Evolutionary conservation across 2,329 filamentous ascomycete genomes (phyloP), one percentile per base, ranked within the genome.

Genomic region (Grosmannia serpens): DNA sequence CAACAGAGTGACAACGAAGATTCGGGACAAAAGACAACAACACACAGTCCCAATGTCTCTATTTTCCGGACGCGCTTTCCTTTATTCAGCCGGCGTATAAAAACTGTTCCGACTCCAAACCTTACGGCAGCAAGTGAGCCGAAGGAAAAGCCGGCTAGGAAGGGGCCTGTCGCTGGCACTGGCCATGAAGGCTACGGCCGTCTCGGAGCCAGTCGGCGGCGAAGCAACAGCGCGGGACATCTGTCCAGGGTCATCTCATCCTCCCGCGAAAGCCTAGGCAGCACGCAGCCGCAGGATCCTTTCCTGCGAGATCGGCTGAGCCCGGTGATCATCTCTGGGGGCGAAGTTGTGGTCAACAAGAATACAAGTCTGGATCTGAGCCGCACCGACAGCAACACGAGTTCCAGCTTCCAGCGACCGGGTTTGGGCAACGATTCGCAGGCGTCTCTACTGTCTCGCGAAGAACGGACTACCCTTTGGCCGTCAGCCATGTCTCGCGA

Each of bases 141-240:
- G 67, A 77, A 79, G 44, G 83, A 85, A 10, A 84, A 79, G 62
- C 67, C 75, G 9, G 61, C 75, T 27, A 81, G 87, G 31, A 92
- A 90, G 70, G 91, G 92, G 0, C 92, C 92, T 26, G 83, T 81
- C 20, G 92, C 92, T 47, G 92, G 92, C n/a, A 97, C 92, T 44
- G 92, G 92, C 0, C 91, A 97, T 66, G 92, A 97, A 73, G 87
- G 87, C 1, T 91, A 92, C 66, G 87, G 87, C 0, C 81, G 80
- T 58, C 76, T 89, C 58, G 83, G 84, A 3, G 74, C 78, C 66
- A 75, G 33, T 24, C 81, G 84, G 59, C 80, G 86, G 33, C 81
- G 86, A 57, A 89, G 84, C 65, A 82, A 79, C 60, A 85, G 82
- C 65, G 73, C 76, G 24, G 73, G 77, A 9, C 80, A 76, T 61